Base-by-base conservation (phyloP, 108 stramenopile genomes). In the Fragilaria crotonensis region DNA sequence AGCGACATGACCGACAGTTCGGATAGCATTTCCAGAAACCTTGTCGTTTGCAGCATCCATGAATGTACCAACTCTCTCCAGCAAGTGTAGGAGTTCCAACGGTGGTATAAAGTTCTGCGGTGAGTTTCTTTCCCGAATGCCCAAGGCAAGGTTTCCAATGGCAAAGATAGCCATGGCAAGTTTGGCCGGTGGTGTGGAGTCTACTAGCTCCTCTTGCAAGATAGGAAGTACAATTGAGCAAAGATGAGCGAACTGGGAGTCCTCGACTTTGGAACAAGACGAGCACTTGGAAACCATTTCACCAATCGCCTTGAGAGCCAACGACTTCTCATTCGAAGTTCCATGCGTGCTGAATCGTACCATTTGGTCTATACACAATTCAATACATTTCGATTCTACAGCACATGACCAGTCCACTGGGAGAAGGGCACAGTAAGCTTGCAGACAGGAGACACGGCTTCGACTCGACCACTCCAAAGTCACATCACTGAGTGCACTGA, bases 21-120 rank as follows among this genome's bases (percentile, higher is more conserved):
- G 77, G 28, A 89, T 81, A 18, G 87, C 76, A 60, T 89, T 89
- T 4, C 53, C 70, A 26, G 67, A 80, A 25, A 84, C 67, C 77
- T 82, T 33, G 23, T 19, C 1, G 23, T 64, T 25, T 22, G 46
- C 31, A 23, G 25, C 60, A 17, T 4, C 41, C 26, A 70, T 18
- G 52, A 54, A 49, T 9, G 53, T 51, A 52, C 57, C 30, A 46
- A 33, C 25, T 11, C 36, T 64, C 32, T 66, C 69, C 48, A 66
- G 19, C 36, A 64, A 5, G 61, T 53, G 19, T 58, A 47, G 18
- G 52, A 23, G 29, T 55, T 30, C 27, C 9, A 9, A 26, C 36
- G 11, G 11, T 7, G 53, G 33, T 23, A 3, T 61, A 11, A 53
- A 66, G 18, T 7, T 57, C 33, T 7, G 11, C 14, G 36, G 7